Conservation (phyloP, 805 yeast species). For the Kurtzmaniella fragi region DNA sequence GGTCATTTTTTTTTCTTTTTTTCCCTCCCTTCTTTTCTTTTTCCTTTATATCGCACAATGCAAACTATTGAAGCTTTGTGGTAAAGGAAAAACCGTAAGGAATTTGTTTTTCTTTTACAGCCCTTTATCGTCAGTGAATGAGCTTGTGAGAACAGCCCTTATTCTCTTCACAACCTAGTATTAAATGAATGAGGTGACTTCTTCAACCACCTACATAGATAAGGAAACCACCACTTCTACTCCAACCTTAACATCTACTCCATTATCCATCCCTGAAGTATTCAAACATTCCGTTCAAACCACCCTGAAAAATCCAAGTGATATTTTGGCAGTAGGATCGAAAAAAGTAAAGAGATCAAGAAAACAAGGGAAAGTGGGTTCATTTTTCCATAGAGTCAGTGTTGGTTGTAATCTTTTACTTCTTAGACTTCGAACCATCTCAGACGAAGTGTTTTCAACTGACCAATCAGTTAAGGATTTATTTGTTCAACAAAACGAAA, state of each 20-base stretch:
- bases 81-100: too few species aligned
- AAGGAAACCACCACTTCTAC: conserved; percentile 7
- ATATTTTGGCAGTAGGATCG: neutral
- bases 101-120: too few species aligned
- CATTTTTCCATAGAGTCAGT: conserved; percentile 34
- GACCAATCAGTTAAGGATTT: conserved; percentile 49
- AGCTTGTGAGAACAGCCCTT: too few species aligned
- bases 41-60: too few species aligned
- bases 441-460: conserved; percentile 45
- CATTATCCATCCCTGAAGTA: conserved; percentile 1
- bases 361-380: conserved; percentile 11
- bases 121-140: too few species aligned
- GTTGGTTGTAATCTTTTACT: conserved; percentile 31
- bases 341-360: conserved; percentile 4
- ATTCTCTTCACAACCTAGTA: too few species aligned
- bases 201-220: conserved; percentile 2
- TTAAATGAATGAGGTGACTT: conserved; percentile 3
- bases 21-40: neutral
- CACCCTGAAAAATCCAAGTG: neutral
- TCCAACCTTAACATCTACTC: conserved; percentile 5
- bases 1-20: neutral
- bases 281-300: neutral
- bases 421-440: conserved; percentile 32
- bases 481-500: conserved; percentile 25
- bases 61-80: too few species aligned